Evolutionary conservation across 2,329 filamentous ascomycete species (phyloP).

Genomic region (Stemphylium vesicarium): DNA sequence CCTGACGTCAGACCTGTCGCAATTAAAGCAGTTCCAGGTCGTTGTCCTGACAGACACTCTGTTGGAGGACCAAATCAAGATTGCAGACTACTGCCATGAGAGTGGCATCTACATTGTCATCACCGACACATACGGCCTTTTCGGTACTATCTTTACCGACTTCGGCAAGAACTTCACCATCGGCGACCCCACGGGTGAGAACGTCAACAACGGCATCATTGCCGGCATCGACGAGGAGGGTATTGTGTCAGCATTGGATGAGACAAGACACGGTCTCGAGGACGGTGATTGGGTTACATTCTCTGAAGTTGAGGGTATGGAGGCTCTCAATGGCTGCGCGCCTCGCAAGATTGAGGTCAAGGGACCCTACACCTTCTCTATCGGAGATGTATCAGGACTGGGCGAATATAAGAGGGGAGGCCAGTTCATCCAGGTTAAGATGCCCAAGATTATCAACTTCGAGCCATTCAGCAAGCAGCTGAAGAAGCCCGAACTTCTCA

Average conservation of each 20-base stretch:
- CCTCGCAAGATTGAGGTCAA: conserved; percentile 93
- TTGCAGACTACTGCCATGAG: conserved; percentile 91
- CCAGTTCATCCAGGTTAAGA: conserved; percentile 95
- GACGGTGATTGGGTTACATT: conserved; percentile 98
- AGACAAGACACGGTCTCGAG: conserved; percentile 92
- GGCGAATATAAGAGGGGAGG: conserved; percentile 89
- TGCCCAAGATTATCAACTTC: conserved; percentile 93
- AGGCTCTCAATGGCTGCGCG: conserved; percentile 79
- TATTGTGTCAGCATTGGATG: conserved; percentile 89
- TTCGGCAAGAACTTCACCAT: conserved; percentile 94
- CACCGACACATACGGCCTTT: conserved; percentile 89
- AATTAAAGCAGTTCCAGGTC: conserved; percentile 90
- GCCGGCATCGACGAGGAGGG: conserved; percentile 89
- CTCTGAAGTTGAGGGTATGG: conserved; percentile 91
- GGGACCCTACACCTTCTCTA: conserved; percentile 94
- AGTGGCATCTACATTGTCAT: conserved; percentile 92
- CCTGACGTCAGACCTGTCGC: conserved; percentile 75
- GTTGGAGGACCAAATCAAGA: conserved; percentile 77
- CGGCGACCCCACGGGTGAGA: conserved; percentile 89
- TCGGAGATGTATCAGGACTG: conserved; percentile 86
- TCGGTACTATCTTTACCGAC: conserved; percentile 95
- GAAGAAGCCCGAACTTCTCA: conserved; percentile 84
- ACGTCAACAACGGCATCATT: conserved; percentile 84
- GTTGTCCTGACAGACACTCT: conserved; percentile 88
- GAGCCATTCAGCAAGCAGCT: conserved; percentile 78